Base-by-base conservation (phyloP, 108 stramenopile species). In the Craspedostauros australis region DNA sequence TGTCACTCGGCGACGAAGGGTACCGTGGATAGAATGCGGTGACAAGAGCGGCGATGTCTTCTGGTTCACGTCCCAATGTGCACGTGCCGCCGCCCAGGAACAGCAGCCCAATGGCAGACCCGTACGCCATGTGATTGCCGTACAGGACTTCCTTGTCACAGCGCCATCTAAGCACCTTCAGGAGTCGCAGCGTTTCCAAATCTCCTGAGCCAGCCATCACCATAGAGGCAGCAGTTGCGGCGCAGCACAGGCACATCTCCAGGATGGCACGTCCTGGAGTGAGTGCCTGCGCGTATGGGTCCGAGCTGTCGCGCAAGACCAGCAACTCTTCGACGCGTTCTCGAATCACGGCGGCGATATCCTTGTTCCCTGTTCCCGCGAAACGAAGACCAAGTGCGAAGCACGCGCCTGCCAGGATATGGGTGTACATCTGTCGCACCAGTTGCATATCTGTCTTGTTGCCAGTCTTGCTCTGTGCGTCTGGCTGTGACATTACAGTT, bases 131-230 rank as follows among this genome's bases (percentile, higher is more conserved):
- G 65, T 99, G 96, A 30, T 72, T 82, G 30, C 98, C 98, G 55
- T 95, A 96, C 0, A 68, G 69, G 9, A 89, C 73, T 31, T 72
- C 64, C 15, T 90, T 86, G 29, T 90, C 91, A 29, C 80, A 82
- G 46, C 84, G 86, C 86, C 92, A 92, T 32, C 96, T 75, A 27
- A 99, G 55, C 18, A 78, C 70, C 12, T 95, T 88, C 36, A 99
- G 64, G 25, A 68, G 47, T 40, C 87, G 64, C 21, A 99, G 70
- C 9, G 90, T 76, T 46, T 91, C 88, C 11, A 96, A 42, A 70
- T 97, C 94, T 8, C 98, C 98, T 24, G 93, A 95, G 16, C 98
- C 98, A 14, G 98, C 91, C 83, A 96, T 86, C 0, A 97, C 94
- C 75, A 97, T 79, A 7, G 91, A 89, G 22, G 96, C 75, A 33